A percentile compares a stretch with the other conserved stretches of the same genome.
Evolutionary conservation across 495 filamentous ascomycete species (phyloP).

Genomic region (Podospora comata): DNA sequence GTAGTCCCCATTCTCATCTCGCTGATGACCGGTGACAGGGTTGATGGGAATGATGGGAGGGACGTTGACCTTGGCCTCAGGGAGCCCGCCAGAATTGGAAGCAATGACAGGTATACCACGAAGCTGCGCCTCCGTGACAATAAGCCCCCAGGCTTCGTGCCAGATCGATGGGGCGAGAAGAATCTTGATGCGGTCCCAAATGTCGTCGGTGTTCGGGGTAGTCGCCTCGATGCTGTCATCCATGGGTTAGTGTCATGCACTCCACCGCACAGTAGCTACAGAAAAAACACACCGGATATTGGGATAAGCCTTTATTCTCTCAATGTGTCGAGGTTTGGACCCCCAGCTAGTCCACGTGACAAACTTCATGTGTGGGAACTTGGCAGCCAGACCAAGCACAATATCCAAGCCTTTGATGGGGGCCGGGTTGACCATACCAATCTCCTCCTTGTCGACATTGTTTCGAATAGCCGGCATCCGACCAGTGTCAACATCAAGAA

Average conservation of each 20-base stretch:
- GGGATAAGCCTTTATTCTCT: slow-evolving; percentile 18
- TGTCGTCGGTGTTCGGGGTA: slow-evolving; percentile 30
- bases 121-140: slow-evolving; percentile 35
- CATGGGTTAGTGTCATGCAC: not conserved
- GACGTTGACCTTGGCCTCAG: slow-evolving; percentile 32
- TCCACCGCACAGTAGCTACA: not conserved
- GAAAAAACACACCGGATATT: slow-evolving; percentile 28
- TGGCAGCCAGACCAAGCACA: slow-evolving; percentile 26
- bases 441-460: slow-evolving; percentile 31
- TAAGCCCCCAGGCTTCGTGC: slow-evolving; percentile 34
- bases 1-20: slow-evolving; percentile 27
- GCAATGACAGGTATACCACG: slow-evolving; percentile 35
- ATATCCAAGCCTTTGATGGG: slow-evolving; percentile 32
- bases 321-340: slow-evolving; percentile 17
- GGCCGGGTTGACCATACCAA: slow-evolving; percentile 37
- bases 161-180: slow-evolving; percentile 33
- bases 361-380: slow-evolving; percentile 31
- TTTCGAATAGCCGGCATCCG: slow-evolving; percentile 24
- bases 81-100: slow-evolving; percentile 32
- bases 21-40: slow-evolving; percentile 24
- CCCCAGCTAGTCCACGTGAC: slow-evolving; percentile 36
- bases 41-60: slow-evolving; percentile 32
- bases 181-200: slow-evolving; percentile 35
- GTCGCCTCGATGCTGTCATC: slow-evolving; percentile 24
- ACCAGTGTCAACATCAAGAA: slow-evolving; percentile 23